phyloP scores from a whole-genome alignment of 768 basidiomycete genomes.

The Mycena crocata region DNA sequence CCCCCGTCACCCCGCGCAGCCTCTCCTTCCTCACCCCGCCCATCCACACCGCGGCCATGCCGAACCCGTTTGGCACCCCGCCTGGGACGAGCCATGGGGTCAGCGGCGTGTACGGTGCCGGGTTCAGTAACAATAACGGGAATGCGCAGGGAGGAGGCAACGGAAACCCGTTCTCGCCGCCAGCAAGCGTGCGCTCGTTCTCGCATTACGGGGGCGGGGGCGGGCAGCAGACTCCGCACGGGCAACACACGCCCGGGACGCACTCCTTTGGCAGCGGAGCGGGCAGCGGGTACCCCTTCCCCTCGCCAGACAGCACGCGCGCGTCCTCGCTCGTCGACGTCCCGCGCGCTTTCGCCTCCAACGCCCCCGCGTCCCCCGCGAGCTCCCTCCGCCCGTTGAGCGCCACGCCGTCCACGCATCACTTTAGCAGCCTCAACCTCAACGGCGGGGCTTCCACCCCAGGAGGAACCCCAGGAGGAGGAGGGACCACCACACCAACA shows the following conservation, averaged over 20 bases:
- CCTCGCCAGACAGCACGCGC: slow-evolving; percentile 27
- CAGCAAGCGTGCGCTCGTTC: slow-evolving; percentile 59
- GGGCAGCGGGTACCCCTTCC: slow-evolving; percentile 24
- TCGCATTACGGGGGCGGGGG: slow-evolving; percentile 49
- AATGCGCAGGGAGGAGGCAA: no score
- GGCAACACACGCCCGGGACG: slow-evolving; percentile 26
- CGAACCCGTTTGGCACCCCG: slow-evolving; percentile 1
- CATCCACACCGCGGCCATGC: no score
- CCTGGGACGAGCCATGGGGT: no score
- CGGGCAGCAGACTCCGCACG: slow-evolving; percentile 10
- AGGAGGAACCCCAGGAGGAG: no score
- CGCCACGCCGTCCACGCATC: neutral
- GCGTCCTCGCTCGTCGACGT: slow-evolving; percentile 28
- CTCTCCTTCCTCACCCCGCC: slow-evolving; percentile 45
- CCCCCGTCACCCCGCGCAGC: slow-evolving; percentile 56
- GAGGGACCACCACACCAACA: no score
- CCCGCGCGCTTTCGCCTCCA: slow-evolving; percentile 11
- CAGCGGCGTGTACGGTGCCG: no score
- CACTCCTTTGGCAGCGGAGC: neutral
- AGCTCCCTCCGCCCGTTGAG: slow-evolving; percentile 22
- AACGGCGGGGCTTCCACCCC: neutral
- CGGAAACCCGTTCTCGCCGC: slow-evolving; percentile 65
- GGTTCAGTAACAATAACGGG: no score
- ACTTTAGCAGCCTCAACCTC: neutral
- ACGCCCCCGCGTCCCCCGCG: neutral